Evolutionary conservation across 805 yeast species (phyloP).

Genomic region (Metschnikowia chrysomelidarum): DNA sequence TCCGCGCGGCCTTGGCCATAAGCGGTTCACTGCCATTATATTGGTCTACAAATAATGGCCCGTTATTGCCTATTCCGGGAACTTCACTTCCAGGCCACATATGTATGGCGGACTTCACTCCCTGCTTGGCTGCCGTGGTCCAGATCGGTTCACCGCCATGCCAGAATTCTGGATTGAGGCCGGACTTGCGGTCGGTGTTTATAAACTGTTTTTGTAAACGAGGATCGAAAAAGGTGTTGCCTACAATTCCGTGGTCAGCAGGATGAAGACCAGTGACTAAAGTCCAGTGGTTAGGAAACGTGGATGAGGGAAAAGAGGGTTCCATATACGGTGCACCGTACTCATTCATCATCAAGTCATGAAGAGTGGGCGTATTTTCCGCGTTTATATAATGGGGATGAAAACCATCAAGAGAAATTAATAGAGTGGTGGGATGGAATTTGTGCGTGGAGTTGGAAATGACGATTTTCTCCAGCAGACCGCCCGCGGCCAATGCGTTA

Average conservation of each 20-base stretch:
- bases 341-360: constrained; percentile 49
- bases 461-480: constrained; percentile 18
- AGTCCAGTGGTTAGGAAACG: constrained; percentile 93
- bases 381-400: constrained; percentile 82
- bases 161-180: constrained; percentile 68
- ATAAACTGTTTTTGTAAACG: constrained; percentile 52
- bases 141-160: constrained; percentile 85
- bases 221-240: constrained; percentile 77
- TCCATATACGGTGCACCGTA: constrained; percentile 78
- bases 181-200: constrained; percentile 54
- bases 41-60: constrained; percentile 55
- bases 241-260: constrained; percentile 81
- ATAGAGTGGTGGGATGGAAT: constrained; percentile 75
- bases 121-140: constrained; percentile 68
- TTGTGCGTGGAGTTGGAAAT: constrained; percentile 62
- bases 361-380: constrained; percentile 67
- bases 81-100: constrained; percentile 98
- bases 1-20: constrained; percentile 52
- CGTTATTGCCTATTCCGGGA: constrained; percentile 39
- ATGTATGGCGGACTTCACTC: constrained; percentile 70
- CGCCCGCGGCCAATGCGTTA: not conserved
- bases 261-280: constrained; percentile 85
- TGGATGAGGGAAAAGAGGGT: constrained; percentile 85
- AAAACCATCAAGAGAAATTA: constrained; percentile 84
- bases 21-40: constrained; percentile 66